Conservation (phyloP, 2,329 filamentous ascomycete genomes). For the Ceratocystis alfenasii region DNA sequence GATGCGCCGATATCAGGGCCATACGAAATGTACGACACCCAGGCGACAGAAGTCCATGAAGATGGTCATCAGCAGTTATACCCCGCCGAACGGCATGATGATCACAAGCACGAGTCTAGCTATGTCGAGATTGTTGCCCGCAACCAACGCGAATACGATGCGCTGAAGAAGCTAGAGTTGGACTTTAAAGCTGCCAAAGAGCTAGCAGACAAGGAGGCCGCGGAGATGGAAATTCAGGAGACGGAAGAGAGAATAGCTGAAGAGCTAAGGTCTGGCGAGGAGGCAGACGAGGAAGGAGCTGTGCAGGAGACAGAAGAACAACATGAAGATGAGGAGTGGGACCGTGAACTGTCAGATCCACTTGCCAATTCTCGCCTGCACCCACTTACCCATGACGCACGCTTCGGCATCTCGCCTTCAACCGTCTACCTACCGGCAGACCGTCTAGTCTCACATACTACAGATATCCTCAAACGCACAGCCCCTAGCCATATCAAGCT, state of each 20-base stretch:
- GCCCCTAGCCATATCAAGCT: conserved; percentile 63
- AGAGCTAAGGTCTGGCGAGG: conserved; percentile 24
- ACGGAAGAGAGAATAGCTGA: conserved; percentile 23
- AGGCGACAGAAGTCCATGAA: conserved; percentile 14
- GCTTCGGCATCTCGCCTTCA: conserved; percentile 58
- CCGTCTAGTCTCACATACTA: conserved; percentile 59
- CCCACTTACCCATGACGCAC: conserved; percentile 59
- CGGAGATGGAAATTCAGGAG: conserved; percentile 30
- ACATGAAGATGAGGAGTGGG: conserved; percentile 30
- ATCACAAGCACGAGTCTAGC: conserved; percentile 10
- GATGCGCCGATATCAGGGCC: conserved; percentile 21
- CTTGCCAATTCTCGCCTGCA: conserved; percentile 45
- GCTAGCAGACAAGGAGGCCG: conserved; percentile 26
- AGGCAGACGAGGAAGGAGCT: conserved; percentile 28
- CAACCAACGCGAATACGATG: conserved; percentile 44
- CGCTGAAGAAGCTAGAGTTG: conserved; percentile 42
- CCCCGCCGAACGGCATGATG: conserved; percentile 13
- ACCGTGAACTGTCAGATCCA: conserved; percentile 25
- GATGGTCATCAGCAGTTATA: conserved; percentile 16
- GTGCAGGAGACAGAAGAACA: conserved; percentile 30
- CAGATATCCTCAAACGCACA: conserved; percentile 52
- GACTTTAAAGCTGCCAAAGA: conserved; percentile 41
- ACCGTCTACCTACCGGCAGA: conserved; percentile 63
- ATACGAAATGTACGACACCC: conserved; percentile 11
- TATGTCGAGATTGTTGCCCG: conserved; percentile 41